Percentiles rank a stretch among this genome's conserved stretches.
Evolutionary conservation across 108 stramenopile species (phyloP).

Genomic region (Cyclotella atomus): DNA sequence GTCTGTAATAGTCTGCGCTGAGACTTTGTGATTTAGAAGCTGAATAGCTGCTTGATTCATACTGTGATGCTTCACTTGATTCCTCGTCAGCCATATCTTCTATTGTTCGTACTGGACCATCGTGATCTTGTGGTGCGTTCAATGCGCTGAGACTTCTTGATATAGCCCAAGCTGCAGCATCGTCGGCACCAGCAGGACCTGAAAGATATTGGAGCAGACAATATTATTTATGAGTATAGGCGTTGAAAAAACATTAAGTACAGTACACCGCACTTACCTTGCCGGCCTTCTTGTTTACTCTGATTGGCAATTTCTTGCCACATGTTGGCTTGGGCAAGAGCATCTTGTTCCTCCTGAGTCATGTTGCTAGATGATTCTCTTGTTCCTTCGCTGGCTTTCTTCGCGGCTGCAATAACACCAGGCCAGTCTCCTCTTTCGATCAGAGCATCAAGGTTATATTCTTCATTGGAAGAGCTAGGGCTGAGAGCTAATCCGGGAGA

Average conservation of each 20-base stretch:
- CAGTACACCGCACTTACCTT: constrained; percentile 13
- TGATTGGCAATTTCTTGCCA: constrained; percentile 88
- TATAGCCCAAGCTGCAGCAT: constrained; percentile 91
- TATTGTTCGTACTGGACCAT: constrained; percentile 29
- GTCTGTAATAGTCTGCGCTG: constrained; percentile 20
- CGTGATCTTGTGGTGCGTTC: constrained; percentile 37
- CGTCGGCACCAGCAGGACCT: constrained; percentile 64
- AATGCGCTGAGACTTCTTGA: constrained; percentile 66
- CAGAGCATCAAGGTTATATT: constrained; percentile 69
- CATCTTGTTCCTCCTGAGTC: constrained; percentile 80
- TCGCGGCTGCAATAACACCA: constrained; percentile 79
- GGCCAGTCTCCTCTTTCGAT: constrained; percentile 88
- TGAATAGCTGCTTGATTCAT: constrained; percentile 47
- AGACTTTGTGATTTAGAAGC: constrained; percentile 27
- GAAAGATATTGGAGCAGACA: background rate
- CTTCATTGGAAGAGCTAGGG: constrained; percentile 37
- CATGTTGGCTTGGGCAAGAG: constrained; percentile 78
- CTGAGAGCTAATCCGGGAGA: constrained; percentile 25
- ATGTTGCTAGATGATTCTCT: constrained; percentile 32
- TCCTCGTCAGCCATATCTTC: constrained; percentile 50
- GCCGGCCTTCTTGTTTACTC: constrained; percentile 68
- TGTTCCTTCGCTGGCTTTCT: constrained; percentile 42
- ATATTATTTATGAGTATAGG: background rate
- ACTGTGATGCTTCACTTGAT: constrained; percentile 40
- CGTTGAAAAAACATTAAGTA: background rate